Evolutionary conservation across 805 yeast genomes (phyloP).

Genomic region (Cyberlindnera maclurae): DNA sequence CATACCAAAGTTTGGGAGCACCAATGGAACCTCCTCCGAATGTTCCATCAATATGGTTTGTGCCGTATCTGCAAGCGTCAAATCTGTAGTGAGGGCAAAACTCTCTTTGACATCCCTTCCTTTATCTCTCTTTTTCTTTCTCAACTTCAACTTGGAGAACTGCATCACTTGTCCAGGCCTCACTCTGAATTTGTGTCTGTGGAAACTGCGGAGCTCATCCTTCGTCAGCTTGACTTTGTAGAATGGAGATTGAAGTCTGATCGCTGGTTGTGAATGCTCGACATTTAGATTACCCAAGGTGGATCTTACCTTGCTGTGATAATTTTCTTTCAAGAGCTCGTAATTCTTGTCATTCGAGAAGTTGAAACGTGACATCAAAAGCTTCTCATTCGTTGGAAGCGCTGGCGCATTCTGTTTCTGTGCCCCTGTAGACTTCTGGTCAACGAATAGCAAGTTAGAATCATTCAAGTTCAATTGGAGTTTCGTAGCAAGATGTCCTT

Average conservation of each 20-base stretch:
- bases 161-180: slow-evolving; percentile 73
- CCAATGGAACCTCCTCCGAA: slow-evolving; percentile 80
- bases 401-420: slow-evolving; percentile 12
- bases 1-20: slow-evolving; percentile 89
- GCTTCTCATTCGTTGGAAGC: slow-evolving; percentile 48
- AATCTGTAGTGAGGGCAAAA: slow-evolving; percentile 62
- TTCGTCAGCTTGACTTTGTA: slow-evolving; percentile 72
- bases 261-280: slow-evolving; percentile 88
- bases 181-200: slow-evolving; percentile 67
- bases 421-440: slow-evolving; percentile 25
- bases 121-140: slow-evolving; percentile 86
- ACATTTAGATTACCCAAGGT: slow-evolving; percentile 86
- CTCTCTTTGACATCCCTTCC: slow-evolving; percentile 76
- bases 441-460: slow-evolving; percentile 64
- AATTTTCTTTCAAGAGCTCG: slow-evolving; percentile 73
- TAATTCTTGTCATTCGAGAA: slow-evolving; percentile 86
- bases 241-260: slow-evolving; percentile 81
- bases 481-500: slow-evolving; percentile 45
- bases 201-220: slow-evolving; percentile 67
- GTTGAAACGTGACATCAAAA: slow-evolving; percentile 57
- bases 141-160: slow-evolving; percentile 63
- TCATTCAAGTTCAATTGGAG: slow-evolving; percentile 80
- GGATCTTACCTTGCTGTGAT: slow-evolving; percentile 86
- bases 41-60: slow-evolving; percentile 77
- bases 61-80: slow-evolving; percentile 80